Base-by-base conservation (phyloP, 2,329 filamentous ascomycete genomes). In the Monosporascus sp. region DNA sequence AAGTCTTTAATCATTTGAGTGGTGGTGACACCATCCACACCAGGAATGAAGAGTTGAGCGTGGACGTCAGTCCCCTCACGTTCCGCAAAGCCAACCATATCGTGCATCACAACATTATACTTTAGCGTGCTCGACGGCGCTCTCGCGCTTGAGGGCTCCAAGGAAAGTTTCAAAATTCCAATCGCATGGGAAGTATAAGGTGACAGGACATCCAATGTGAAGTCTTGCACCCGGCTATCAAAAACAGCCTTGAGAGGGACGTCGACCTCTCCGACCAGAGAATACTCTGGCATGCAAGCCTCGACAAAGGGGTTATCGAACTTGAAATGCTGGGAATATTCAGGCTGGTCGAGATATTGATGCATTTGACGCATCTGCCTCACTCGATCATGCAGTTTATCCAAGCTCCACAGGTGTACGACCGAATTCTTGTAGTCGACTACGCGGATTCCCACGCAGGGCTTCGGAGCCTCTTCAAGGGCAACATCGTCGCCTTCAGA, bases 101-200 rank as follows among this genome's bases (percentile, higher is more conserved):
- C 91, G 65, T 96, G 92, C 90, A 99, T 96, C 34, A 97, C 92
- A 5, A 97, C 92, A 64, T 97, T 99, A 74, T 99, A 99, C 68
- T 97, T 99, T 53, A 97, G 75, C 2, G 90, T 97, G 54, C 89
- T 94, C 14, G 90, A 89, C 15, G 94, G 94, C 4, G 92, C 93
- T 63, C 95, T 86, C 2, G 93, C 92, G 47, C 90, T 93, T 0
- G 93, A 97, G 15, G 94, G 94, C 66, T 99, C 94, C 6, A 99
- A 75, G 0, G 93, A 93, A 38, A 99, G 75, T 64, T 91, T 89
- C 59, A 99, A 83, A 51, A 97, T 93, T 45, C 93, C 94, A 55
- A 97, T 84, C 8, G 90, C 89, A 62, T 91, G 91, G 25, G 87
- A 89, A 0, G 94, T 99, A 64, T 96, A 95, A 2, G 93, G 92